These are phyloP conservation scores for Stentor roeselii DNA, from an alignment of 73 alveolate genomes.

Conservation along the genomic window DNA sequence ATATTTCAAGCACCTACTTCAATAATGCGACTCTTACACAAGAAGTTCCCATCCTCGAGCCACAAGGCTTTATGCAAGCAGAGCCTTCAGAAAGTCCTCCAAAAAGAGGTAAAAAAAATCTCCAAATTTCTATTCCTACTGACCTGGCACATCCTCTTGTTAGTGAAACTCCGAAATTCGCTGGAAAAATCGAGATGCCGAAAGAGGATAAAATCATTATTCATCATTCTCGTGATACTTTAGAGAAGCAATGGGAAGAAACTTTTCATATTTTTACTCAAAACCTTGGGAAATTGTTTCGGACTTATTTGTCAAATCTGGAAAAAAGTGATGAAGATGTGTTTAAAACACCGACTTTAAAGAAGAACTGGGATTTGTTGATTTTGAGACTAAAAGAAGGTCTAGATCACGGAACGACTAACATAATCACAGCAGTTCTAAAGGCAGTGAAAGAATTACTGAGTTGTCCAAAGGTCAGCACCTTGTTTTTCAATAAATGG, in stretches of 20 bases:
- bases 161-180: slow-evolving; percentile 32
- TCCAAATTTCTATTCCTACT: slow-evolving; percentile 25
- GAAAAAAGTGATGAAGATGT: slow-evolving; percentile 30
- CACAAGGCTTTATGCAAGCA: background rate
- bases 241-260: slow-evolving; percentile 59
- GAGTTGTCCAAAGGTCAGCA: slow-evolving; percentile 24
- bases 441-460: slow-evolving; percentile 22
- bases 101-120: slow-evolving; percentile 24
- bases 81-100: background rate
- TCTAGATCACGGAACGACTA: slow-evolving; percentile 22
- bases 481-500: slow-evolving; percentile 22
- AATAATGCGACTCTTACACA: slow-evolving; percentile 6
- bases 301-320: slow-evolving; percentile 3
- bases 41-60: slow-evolving; percentile 25
- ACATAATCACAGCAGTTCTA: slow-evolving; percentile 24
- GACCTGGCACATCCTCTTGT: slow-evolving; percentile 17
- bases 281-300: slow-evolving; percentile 24
- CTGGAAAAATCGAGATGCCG: slow-evolving; percentile 1
- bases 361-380: slow-evolving; percentile 22
- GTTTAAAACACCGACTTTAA: background rate
- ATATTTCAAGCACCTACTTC: slow-evolving; percentile 8
- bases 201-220: slow-evolving; percentile 27
- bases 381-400: background rate
- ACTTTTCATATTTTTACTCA: slow-evolving; percentile 36
- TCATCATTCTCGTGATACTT: slow-evolving; percentile 29